These are phyloP conservation scores for Vanderwaltozyma polyspora DNA, from an alignment of 805 yeast species.

Conservation along the genomic window DNA sequence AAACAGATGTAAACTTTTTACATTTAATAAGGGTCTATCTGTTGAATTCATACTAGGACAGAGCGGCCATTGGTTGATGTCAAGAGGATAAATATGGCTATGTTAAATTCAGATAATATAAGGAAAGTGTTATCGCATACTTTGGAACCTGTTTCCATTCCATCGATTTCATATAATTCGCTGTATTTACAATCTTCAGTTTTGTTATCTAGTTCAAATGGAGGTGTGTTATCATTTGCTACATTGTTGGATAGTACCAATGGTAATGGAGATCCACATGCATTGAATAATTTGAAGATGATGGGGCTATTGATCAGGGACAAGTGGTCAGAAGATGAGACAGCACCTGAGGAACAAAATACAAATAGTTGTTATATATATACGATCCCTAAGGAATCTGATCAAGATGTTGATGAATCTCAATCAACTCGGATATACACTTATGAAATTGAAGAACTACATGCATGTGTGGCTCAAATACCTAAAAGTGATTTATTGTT, in stretches of 20 bases:
- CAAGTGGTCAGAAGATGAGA: constrained; percentile 26
- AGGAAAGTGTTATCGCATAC: constrained; percentile 11
- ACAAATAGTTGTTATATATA: constrained; percentile 10
- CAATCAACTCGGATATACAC: constrained; percentile 18
- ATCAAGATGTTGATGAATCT: not conserved
- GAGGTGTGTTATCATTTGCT: constrained; percentile 22
- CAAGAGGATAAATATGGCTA: constrained; percentile 3
- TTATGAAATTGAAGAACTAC: constrained; percentile 25
- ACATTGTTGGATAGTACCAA: constrained; percentile 5
- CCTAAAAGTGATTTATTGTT: constrained; percentile 22
- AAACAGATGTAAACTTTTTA: no score
- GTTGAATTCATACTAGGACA: no score
- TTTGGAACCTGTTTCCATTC: constrained; percentile 11
- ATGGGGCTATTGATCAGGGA: constrained; percentile 25
- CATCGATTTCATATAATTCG: constrained; percentile 9
- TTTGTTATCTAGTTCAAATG: constrained; percentile 17
- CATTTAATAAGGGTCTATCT: no score
- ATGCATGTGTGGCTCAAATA: constrained; percentile 21
- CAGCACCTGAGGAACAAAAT: constrained; percentile 5
- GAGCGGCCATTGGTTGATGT: no score
- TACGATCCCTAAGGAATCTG: constrained; percentile 2
- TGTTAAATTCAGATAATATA: constrained; percentile 19
- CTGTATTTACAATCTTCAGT: constrained; percentile 18
- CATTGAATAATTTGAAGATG: constrained; percentile 22
- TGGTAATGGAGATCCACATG: constrained; percentile 3